Base-by-base conservation (phyloP, 768 basidiomycete species). In the Artomyces pyxidatus region DNA sequence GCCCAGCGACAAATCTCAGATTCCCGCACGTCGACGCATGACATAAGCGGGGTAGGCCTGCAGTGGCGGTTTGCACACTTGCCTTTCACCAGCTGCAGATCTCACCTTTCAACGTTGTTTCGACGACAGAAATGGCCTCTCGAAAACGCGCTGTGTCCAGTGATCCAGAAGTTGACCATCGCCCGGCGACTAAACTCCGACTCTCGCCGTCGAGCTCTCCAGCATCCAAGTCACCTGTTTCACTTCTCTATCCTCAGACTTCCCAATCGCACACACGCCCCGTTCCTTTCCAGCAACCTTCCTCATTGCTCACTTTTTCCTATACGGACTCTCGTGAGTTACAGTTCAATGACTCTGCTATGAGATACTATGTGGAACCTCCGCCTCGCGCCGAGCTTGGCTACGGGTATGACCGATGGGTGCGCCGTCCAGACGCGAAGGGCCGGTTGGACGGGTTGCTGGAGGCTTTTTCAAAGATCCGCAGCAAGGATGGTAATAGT, bases 331-430 rank as follows among this genome's bases (percentile, higher is more conserved):
- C 63, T 7, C 78, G 76, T 44, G 67, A 65, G 12, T 75, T 85
- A 23, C 72, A 78, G 50, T 88, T 88, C 63, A 74, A 72, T 17
- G 72, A 91, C 61, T 75, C 81, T 16, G 81, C 85, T 0, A 56
- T 90, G 68, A 74, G 81, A 42, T 89, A 85, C 62, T 88, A 78
- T 55, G 71, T 80, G 39, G 71, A 77, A 41, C 87, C 88, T 9
- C 89, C 87, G 3, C 64, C 56, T 6, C 70, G 73, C 6, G 85
- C 85, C 0, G 74, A 86, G 54, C 74, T 93, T 2, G 67, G 71
- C 1, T 75, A 81, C 63, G 85, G 84, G 1, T 91, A 86, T 62
- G 80, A 87, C 10, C 71, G 73, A 10, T 92, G 89, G 85, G 69
- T 76, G 10, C 76, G 75, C 48, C 72, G 78, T 32, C 74, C 77